phyloP scores from a whole-genome alignment of 2,329 filamentous ascomycete genomes.

The Ophiostoma sp. region DNA sequence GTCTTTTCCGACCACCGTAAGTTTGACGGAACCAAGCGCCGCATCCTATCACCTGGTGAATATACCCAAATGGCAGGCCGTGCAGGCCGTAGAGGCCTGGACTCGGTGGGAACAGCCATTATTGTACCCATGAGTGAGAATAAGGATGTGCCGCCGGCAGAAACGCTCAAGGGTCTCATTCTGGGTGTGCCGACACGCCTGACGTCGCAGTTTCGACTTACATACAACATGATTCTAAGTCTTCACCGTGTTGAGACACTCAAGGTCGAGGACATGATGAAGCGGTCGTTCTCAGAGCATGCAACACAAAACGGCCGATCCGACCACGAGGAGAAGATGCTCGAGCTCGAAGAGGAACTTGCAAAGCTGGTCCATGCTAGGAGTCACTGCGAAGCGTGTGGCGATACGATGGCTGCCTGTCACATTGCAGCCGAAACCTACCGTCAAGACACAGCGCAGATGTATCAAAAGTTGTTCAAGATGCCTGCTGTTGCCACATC shows the following conservation, averaged over 20 bases:
- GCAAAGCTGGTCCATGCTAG: constrained; percentile 70
- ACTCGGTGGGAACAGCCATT: constrained; percentile 89
- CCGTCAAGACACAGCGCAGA: constrained; percentile 69
- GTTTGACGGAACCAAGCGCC: constrained; percentile 86
- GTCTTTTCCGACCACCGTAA: constrained; percentile 97
- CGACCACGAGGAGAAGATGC: constrained; percentile 92
- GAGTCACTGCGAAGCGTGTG: constrained; percentile 75
- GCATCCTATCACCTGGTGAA: constrained; percentile 86
- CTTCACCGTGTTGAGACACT: constrained; percentile 88
- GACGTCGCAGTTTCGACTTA: constrained; percentile 90
- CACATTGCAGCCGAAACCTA: constrained; percentile 78
- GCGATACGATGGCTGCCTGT: constrained; percentile 70
- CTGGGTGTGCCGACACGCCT: constrained; percentile 92
- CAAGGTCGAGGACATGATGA: constrained; percentile 99
- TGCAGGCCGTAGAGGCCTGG: constrained; percentile 85
- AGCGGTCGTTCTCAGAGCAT: constrained; percentile 97
- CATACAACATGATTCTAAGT: constrained; percentile 99
- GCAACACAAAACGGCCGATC: constrained; percentile 90
- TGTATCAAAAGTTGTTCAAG: constrained; percentile 69
- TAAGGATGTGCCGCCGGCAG: constrained; percentile 82
- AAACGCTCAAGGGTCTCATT: constrained; percentile 85
- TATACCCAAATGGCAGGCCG: constrained; percentile 98
- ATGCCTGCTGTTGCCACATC: constrained; percentile 71
- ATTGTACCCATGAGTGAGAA: constrained; percentile 75
- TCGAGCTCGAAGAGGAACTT: constrained; percentile 83